A percentile compares a stretch with the other conserved stretches of the same genome.
These are phyloP conservation scores for Suillus occidentalis DNA, from an alignment of 768 basidiomycete genomes.

Conservation along the genomic window DNA sequence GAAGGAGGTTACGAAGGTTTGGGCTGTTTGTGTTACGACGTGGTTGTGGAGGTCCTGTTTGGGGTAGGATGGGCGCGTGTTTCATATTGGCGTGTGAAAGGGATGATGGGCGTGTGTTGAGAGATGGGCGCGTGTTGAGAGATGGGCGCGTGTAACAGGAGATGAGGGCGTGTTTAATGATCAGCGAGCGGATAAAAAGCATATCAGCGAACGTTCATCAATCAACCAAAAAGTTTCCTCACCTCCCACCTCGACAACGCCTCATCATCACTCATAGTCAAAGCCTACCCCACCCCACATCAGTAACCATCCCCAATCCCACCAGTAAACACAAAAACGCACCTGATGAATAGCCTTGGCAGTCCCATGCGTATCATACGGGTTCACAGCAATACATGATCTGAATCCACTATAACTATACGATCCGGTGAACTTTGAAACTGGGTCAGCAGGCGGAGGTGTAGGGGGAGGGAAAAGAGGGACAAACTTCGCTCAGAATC, in stretches of 20 bases:
- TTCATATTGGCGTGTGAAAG: background rate
- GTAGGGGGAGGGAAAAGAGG: background rate
- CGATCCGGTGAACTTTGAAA: conserved; percentile 74
- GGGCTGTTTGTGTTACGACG: conserved; percentile 84
- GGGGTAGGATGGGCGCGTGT: background rate
- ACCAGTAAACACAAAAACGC: background rate
- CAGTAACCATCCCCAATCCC: background rate
- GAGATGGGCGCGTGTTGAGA: too few relatives aligned
- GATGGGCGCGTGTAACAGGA: background rate
- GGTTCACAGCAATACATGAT: conserved; percentile 84
- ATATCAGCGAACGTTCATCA: background rate
- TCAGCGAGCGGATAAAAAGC: background rate
- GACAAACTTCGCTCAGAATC: conserved; percentile 72
- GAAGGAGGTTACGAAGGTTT: conserved; percentile 79
- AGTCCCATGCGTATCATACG: conserved; percentile 83
- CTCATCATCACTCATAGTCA: conserved; percentile 78
- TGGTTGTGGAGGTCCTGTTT: conserved; percentile 75
- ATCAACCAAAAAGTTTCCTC: conserved; percentile 16
- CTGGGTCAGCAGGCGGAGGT: conserved; percentile 6
- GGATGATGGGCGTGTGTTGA: background rate
- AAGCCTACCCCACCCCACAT: conserved; percentile 39
- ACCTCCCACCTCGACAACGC: conserved; percentile 75
- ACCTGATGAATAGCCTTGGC: conserved; percentile 71
- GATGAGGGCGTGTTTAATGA: background rate
- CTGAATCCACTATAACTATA: conserved; percentile 87